Percentiles rank a stretch among this genome's conserved stretches.
Conservation (phyloP, 2,329 filamentous ascomycete genomes). For the Amesomyces nigricolor region DNA sequence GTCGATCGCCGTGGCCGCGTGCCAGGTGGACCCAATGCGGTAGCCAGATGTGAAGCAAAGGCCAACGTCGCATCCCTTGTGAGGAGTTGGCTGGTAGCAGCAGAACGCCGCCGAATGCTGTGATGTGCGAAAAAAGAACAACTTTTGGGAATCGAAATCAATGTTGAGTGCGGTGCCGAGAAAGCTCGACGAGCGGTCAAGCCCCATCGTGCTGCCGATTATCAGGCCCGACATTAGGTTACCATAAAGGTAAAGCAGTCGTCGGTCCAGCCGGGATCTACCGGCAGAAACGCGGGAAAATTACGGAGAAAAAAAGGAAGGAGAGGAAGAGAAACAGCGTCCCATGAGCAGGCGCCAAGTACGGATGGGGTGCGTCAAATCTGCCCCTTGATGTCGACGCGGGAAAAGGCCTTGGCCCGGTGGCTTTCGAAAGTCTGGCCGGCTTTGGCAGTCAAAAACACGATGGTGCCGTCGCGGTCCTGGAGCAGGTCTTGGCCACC, state of each 20-base stretch:
- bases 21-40: no score
- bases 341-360: constrained; percentile 2
- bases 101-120: no score
- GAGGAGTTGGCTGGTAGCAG: no score
- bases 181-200: no score
- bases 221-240: background rate
- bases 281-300: background rate
- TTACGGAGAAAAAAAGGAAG: constrained; percentile 4
- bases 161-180: no score
- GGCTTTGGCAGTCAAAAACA: constrained; percentile 70
- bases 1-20: no score
- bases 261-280: background rate
- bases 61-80: no score
- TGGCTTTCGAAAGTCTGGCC: constrained; percentile 67
- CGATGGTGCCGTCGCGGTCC: constrained; percentile 67
- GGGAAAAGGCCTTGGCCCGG: constrained; percentile 68
- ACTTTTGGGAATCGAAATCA: no score
- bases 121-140: background rate
- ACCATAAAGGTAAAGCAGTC: background rate
- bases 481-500: constrained; percentile 70
- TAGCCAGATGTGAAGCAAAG: no score
- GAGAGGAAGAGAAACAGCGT: background rate
- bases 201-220: no score
- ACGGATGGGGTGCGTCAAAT: constrained; percentile 53
- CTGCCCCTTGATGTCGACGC: constrained; percentile 96